Conservation (phyloP, 768 basidiomycete species). For the Nevesoporus exiguus region DNA sequence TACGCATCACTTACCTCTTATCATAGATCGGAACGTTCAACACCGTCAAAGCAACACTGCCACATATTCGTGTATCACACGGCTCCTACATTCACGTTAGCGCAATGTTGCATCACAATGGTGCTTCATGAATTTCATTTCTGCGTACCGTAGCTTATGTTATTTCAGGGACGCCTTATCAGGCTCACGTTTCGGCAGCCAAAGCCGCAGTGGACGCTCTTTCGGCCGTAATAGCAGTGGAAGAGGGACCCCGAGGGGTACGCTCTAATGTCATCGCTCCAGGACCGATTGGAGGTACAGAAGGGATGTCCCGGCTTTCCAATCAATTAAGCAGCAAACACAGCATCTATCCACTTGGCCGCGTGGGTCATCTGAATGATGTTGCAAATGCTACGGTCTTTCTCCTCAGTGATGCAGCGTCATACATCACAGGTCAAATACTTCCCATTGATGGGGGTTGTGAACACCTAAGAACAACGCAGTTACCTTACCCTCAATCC, state of each 20-base stretch:
- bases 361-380: conserved; percentile 57
- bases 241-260: conserved; percentile 94
- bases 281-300: conserved; percentile 79
- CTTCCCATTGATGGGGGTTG: conserved; percentile 65
- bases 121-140: conserved; percentile 33
- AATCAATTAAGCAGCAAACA: not conserved
- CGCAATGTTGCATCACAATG: conserved; percentile 82
- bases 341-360: conserved; percentile 39
- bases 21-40: conserved; percentile 84
- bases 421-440: conserved; percentile 74
- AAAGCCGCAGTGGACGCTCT: conserved; percentile 94
- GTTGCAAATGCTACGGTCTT: conserved; percentile 72
- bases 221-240: conserved; percentile 80
- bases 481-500: conserved; percentile 59
- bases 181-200: conserved; percentile 91
- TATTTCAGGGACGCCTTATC: conserved; percentile 66
- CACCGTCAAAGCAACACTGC: conserved; percentile 89
- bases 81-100: conserved; percentile 90
- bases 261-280: conserved; percentile 86
- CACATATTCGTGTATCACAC: conserved; percentile 61
- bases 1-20: not conserved
- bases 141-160: not conserved
- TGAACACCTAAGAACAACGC: conserved; percentile 47
- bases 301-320: conserved; percentile 62
- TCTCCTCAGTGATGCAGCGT: conserved; percentile 77